Base-by-base conservation (phyloP, 2,329 filamentous ascomycete species). In the Fusarium foetens region DNA sequence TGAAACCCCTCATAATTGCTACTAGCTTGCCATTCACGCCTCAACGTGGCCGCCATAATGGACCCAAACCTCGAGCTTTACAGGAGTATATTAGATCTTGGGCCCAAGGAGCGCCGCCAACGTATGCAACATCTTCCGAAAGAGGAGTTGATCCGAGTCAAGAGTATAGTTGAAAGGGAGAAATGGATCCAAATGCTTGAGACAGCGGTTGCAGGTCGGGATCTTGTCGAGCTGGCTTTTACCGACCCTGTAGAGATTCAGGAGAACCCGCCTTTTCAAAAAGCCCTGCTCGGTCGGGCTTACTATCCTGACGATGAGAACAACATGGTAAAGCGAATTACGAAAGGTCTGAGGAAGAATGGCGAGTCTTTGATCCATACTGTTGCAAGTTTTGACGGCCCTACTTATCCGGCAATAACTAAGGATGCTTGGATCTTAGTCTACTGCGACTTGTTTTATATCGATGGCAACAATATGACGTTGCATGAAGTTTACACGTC, bases 391-490 rank as follows among this genome's bases (percentile, higher is more conserved):
- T 61, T 68, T 42, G 60, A 70, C 36, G 21, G 12, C n/a, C 2
- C 2, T 35, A 5, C 8, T n/a, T 6, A n/a, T 17, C 21, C 39
- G 21, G 12, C 21, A 43, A 29, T 72, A 16, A 29, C 25, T 11
- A 46, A 46, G 6, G 53, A 72, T 23, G 53, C 59, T 35, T 74
- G 63, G 70, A 66, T 71, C 43, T 45, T 72, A 31, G 58, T 61
- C 4, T 67, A 68, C 16, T 74, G 71, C 36, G 71, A 72, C 23
- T 10, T 65, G 6, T 58, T 23, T 25, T 71, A 65, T n/a, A 12
- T 72, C 8, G 61, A 67, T 23, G 60, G 49, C 1, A 53, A 29
- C 1, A 52, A 33, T 39, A 48, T 19, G 19, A 51, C 49, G 12
- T 14, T 74, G 11, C 13, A 55, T 31, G 36, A 66, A 25, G 35